Conservation (phyloP, 768 basidiomycete species). For the Stropharia rugosoannulata region DNA sequence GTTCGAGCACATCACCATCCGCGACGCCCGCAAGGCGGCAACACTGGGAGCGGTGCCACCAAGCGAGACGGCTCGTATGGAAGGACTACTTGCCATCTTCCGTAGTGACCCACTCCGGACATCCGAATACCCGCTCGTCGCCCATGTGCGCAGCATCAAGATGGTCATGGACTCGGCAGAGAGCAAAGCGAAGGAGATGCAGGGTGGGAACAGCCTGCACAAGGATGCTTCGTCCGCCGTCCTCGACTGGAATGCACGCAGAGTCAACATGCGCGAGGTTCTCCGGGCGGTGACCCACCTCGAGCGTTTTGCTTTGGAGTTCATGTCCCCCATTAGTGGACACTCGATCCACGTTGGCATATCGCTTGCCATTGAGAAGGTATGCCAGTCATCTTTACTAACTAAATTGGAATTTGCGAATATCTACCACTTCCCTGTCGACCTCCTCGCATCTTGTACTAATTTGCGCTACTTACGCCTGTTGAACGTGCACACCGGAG, state of each 20-base stretch:
- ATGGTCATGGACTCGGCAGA: slow-evolving; percentile 5
- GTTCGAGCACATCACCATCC: slow-evolving; percentile 6
- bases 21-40: slow-evolving; percentile 2
- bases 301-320: slow-evolving; percentile 3
- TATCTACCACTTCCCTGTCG: slow-evolving; percentile 9
- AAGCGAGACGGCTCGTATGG: slow-evolving; percentile 8
- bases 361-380: slow-evolving; percentile 4
- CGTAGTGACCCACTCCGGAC: slow-evolving; percentile 1
- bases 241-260: slow-evolving; percentile 9
- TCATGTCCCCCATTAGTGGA: slow-evolving; percentile 5
- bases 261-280: slow-evolving; percentile 8
- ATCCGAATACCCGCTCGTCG: slow-evolving; percentile 1
- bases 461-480: slow-evolving; percentile 2
- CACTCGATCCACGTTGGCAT: slow-evolving; percentile 5
- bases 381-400: slow-evolving; percentile 1
- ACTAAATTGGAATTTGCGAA: slow-evolving; percentile 2
- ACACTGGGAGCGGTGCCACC: background rate
- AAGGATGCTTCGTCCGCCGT: slow-evolving; percentile 2
- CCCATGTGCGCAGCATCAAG: slow-evolving; percentile 6
- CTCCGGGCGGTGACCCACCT: slow-evolving; percentile 3
- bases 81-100: slow-evolving; percentile 2
- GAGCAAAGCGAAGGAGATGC: background rate
- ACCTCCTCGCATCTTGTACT: slow-evolving; percentile 5
- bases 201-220: background rate
- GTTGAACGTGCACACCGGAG: slow-evolving; percentile 3